These are phyloP conservation scores for Pseudomonodictys pantanalensis DNA, from an alignment of 495 filamentous ascomycete species.

Conservation along the genomic window DNA sequence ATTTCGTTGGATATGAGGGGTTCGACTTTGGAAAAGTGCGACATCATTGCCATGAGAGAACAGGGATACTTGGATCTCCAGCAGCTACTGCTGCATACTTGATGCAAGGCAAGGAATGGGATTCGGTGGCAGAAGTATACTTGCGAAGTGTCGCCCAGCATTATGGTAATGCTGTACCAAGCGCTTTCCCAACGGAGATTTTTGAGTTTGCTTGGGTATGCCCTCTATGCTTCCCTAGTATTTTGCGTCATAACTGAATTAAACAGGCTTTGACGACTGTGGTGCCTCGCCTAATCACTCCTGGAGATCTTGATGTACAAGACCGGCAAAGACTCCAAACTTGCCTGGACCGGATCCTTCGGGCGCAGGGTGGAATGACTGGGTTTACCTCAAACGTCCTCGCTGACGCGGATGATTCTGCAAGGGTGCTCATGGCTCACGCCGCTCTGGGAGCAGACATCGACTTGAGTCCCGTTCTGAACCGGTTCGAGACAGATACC, in stretches of 20 bases:
- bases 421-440: background rate
- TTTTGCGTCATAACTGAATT: background rate
- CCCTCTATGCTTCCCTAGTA: background rate
- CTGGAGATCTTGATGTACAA: no score
- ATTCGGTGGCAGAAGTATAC: conserved; percentile 37
- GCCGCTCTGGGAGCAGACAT: background rate
- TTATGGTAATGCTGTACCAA: background rate
- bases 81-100: conserved; percentile 50
- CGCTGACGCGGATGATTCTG: background rate
- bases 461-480: background rate
- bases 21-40: conserved; percentile 45
- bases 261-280: background rate
- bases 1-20: conserved; percentile 44
- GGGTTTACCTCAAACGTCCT: background rate
- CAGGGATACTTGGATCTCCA: conserved; percentile 48
- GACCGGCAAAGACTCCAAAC: background rate
- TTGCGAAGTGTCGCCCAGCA: background rate
- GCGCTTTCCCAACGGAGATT: conserved; percentile 11
- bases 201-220: conserved; percentile 16
- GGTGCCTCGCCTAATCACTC: background rate
- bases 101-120: conserved; percentile 43
- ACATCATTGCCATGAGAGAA: conserved; percentile 42
- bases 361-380: background rate
- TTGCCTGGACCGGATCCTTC: background rate
- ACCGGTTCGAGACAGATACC: background rate